These are phyloP conservation scores for Coemansia aciculifera DNA, from an alignment of 192 early-diverging fungal species.

Conservation along the genomic window DNA sequence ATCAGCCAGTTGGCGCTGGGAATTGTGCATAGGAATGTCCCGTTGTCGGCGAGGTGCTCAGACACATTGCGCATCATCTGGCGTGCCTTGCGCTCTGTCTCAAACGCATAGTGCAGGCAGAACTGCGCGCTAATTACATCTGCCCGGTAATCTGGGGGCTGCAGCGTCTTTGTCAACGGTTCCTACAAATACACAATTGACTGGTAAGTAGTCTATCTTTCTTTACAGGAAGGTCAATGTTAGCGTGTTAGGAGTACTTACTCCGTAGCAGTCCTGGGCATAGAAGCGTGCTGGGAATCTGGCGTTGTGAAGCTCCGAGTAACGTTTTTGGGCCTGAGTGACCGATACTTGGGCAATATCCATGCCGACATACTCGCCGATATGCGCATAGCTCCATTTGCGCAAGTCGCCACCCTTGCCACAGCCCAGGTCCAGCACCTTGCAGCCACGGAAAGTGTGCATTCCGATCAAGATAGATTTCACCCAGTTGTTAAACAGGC, in stretches of 20 bases:
- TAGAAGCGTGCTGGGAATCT: constrained; percentile 76
- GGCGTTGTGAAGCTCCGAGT: constrained; percentile 54
- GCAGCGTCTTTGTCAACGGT: constrained; percentile 59
- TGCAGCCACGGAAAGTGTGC: constrained; percentile 58
- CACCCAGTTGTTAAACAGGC: constrained; percentile 96
- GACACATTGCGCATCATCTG: constrained; percentile 83
- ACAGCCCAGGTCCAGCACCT: constrained; percentile 88
- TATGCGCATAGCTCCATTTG: constrained; percentile 74
- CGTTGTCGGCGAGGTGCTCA: constrained; percentile 66
- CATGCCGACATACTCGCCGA: constrained; percentile 75
- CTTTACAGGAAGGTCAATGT: background rate
- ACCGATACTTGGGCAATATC: constrained; percentile 91
- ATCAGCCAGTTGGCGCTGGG: constrained; percentile 91
- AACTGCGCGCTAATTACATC: constrained; percentile 96
- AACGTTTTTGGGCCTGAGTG: constrained; percentile 75
- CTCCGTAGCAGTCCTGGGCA: constrained; percentile 83
- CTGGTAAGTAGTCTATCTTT: background rate
- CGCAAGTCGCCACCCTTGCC: constrained; percentile 92
- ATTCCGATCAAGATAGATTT: constrained; percentile 83
- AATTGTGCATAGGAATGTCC: constrained; percentile 88
- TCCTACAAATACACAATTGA: constrained; percentile 29
- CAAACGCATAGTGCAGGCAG: constrained; percentile 95
- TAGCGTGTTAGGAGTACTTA: constrained; percentile 7
- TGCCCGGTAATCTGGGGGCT: constrained; percentile 58
- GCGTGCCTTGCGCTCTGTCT: constrained; percentile 76